Conservation (phyloP, 1,139 yeast species). For the Trichomonascaceae sp. region DNA sequence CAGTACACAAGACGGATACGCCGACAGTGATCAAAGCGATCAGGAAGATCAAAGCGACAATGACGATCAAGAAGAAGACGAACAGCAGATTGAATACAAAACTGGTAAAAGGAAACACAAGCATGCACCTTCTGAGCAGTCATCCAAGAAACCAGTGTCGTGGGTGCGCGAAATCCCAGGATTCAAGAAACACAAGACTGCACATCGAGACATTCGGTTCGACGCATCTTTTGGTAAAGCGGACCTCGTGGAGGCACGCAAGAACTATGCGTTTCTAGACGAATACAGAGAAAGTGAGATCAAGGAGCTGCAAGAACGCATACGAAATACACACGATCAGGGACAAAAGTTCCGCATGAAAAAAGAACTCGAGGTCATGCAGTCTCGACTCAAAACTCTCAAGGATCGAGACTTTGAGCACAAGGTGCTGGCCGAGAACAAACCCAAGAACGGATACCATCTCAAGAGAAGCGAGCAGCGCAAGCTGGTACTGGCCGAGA, state of each 20-base stretch:
- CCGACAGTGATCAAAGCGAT: no score
- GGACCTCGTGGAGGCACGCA: constrained; percentile 47
- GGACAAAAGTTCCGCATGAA: constrained; percentile 41
- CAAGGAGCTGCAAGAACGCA: constrained; percentile 39
- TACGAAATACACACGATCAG: constrained; percentile 43
- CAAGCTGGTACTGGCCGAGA: constrained; percentile 76
- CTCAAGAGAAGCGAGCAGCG: constrained; percentile 70
- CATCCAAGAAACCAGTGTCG: constrained; percentile 61
- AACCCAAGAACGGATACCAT: constrained; percentile 44
- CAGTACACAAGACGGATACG: no score
- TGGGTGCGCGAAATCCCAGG: constrained; percentile 68
- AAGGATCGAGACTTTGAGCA: constrained; percentile 65
- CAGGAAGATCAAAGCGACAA: no score
- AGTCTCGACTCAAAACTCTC: constrained; percentile 65
- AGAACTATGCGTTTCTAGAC: constrained; percentile 73
- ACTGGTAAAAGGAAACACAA: constrained; percentile 27
- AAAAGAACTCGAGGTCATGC: constrained; percentile 35
- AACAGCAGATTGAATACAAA: constrained; percentile 7
- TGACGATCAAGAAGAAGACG: constrained; percentile 15
- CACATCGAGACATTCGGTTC: constrained; percentile 73
- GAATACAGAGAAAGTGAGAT: constrained; percentile 71
- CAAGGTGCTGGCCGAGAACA: constrained; percentile 39
- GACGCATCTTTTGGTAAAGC: constrained; percentile 84
- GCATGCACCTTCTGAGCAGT: constrained; percentile 71
- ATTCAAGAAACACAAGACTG: constrained; percentile 30